Conservation (phyloP, 768 basidiomycete genomes). For the Boletus sp. region DNA sequence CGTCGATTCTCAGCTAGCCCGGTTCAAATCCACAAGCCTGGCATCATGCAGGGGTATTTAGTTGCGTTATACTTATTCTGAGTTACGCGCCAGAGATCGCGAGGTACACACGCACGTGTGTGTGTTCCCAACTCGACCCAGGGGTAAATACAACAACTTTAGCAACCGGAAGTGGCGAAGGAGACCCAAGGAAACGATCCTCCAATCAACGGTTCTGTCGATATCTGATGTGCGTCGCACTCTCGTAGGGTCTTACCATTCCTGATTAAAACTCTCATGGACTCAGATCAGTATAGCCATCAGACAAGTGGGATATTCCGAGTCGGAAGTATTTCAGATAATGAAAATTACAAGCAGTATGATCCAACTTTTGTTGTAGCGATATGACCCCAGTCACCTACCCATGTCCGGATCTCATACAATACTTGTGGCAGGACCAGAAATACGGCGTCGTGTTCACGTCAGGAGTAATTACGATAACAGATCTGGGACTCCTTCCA, state of each 20-base stretch:
- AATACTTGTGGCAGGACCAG: not conserved
- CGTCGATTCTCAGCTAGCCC: too few species aligned
- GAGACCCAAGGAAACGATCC: not conserved
- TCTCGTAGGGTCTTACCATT: not conserved
- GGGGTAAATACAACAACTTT: not conserved
- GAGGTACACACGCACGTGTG: not conserved
- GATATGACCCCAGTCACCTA: not conserved
- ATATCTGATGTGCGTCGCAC: not conserved
- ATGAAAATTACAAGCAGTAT: too few species aligned
- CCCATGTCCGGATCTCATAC: not conserved
- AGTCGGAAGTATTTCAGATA: too few species aligned
- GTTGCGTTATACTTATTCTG: too few species aligned
- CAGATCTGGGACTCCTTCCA: too few species aligned
- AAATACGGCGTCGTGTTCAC: not conserved
- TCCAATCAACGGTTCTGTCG: not conserved
- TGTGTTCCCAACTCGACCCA: not conserved
- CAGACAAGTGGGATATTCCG: too few species aligned
- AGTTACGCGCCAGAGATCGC: too few species aligned
- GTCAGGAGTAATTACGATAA: too few species aligned
- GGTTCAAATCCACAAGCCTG: too few species aligned
- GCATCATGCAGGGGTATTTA: too few species aligned
- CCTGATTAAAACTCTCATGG: too few species aligned
- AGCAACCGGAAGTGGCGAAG: not conserved
- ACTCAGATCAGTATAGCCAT: too few species aligned
- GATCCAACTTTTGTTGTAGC: not conserved